Evolutionary conservation across 208 protist genomes (phyloP).

Genomic region (Zelonia costaricensis): DNA sequence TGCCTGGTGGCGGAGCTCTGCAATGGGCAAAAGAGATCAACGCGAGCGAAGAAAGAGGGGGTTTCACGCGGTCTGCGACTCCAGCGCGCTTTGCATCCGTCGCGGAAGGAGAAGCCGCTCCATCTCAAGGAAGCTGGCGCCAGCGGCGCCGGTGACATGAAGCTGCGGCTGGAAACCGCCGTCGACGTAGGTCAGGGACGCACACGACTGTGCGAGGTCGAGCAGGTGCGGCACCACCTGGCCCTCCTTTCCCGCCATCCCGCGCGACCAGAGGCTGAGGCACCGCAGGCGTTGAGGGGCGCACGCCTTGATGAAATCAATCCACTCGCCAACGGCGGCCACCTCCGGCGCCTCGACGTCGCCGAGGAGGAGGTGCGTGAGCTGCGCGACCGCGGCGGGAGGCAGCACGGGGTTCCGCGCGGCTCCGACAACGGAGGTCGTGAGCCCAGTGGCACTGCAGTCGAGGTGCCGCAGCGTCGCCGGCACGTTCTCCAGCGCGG

Average conservation of each 20-base stretch:
- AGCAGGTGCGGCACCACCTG: conserved; percentile 18
- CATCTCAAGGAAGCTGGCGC: conserved; percentile 44
- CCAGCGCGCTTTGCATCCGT: conserved; percentile 18
- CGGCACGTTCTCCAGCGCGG: conserved; percentile 32
- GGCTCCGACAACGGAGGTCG: conserved; percentile 14
- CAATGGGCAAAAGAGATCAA: too few relatives aligned
- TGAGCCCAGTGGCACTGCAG: conserved; percentile 43
- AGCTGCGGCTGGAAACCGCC: conserved; percentile 67
- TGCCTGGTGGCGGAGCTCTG: too few relatives aligned
- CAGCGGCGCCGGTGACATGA: conserved; percentile 32
- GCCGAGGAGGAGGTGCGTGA: conserved; percentile 46
- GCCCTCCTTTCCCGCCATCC: conserved; percentile 48
- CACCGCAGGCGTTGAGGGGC: conserved; percentile 28
- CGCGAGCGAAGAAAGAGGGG: background rate
- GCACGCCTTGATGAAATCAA: conserved; percentile 12
- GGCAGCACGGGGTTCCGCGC: conserved; percentile 31
- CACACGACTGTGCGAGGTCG: conserved; percentile 33
- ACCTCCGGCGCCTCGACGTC: conserved; percentile 42
- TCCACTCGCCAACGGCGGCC: conserved; percentile 31
- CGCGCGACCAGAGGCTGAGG: conserved; percentile 67
- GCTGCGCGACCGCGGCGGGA: conserved; percentile 23
- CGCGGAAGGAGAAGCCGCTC: conserved; percentile 47
- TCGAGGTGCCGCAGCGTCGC: conserved; percentile 34
- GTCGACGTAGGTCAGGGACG: conserved; percentile 54
- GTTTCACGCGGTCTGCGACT: background rate